Evolutionary conservation across 495 filamentous ascomycete genomes (phyloP).

Genomic region (Talaromyces proteolyticus): DNA sequence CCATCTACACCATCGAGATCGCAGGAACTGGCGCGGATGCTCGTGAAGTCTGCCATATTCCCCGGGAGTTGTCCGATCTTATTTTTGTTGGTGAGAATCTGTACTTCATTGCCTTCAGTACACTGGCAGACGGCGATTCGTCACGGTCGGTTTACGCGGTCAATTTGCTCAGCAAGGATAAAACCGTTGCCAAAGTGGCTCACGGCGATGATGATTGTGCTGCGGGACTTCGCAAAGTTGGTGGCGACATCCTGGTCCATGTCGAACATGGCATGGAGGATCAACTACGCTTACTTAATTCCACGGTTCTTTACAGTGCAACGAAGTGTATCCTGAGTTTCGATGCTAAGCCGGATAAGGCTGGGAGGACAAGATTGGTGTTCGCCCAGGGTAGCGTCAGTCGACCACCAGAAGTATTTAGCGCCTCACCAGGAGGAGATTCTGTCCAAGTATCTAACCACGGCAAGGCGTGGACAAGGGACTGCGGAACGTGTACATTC

Average conservation of each 20-base stretch:
- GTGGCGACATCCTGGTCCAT: not conserved
- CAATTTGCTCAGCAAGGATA: not conserved
- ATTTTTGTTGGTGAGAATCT: not conserved
- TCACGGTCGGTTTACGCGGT: not conserved
- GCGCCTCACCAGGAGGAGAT: not conserved
- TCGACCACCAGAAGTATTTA: not conserved
- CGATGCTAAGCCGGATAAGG: not conserved
- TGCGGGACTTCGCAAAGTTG: not conserved
- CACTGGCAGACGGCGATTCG: not conserved
- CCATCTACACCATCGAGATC: not conserved
- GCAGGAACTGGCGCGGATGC: not conserved
- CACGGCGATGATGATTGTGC: slow-evolving; percentile 1
- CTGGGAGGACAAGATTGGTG: not conserved
- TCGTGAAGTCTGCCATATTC: not conserved
- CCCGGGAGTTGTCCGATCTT: not conserved
- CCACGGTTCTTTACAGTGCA: not conserved
- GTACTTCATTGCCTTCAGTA: slow-evolving; percentile 1
- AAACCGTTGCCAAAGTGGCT: not conserved
- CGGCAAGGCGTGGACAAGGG: not conserved
- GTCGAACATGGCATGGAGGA: not conserved
- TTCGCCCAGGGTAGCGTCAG: slow-evolving; percentile 1
- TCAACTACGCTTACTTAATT: not conserved
- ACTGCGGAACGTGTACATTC: not conserved
- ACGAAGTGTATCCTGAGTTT: not conserved
- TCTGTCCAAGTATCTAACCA: not conserved